Evolutionary conservation across 805 yeast genomes (phyloP).

Genomic region (Isabelozyma gotoi): DNA sequence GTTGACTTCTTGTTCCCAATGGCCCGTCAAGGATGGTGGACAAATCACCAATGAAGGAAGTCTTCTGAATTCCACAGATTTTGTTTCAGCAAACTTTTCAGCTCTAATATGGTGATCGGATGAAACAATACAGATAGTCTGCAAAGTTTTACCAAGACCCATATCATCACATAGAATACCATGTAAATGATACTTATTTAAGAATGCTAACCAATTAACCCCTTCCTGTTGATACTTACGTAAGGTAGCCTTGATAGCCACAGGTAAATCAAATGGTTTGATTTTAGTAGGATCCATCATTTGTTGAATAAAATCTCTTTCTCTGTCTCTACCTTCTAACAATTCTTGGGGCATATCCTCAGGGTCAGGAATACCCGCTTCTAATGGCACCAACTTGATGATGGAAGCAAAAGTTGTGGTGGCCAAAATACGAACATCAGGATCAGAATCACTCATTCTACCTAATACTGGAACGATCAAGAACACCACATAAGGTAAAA

Average conservation of each 20-base stretch:
- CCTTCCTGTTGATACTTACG: conserved; percentile 98
- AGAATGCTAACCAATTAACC: conserved; percentile 94
- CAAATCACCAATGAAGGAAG: conserved; percentile 87
- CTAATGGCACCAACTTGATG: conserved; percentile 92
- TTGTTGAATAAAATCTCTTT: conserved; percentile 90
- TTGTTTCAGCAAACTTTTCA: conserved; percentile 61
- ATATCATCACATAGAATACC: conserved; percentile 98
- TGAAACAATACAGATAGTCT: conserved; percentile 94
- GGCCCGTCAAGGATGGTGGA: conserved; percentile 98
- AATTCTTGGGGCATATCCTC: conserved; percentile 83
- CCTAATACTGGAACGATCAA: conserved; percentile 95
- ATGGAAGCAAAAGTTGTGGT: conserved; percentile 96
- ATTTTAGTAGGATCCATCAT: conserved; percentile 97
- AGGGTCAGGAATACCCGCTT: conserved; percentile 96
- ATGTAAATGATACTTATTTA: conserved; percentile 91
- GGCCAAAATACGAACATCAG: conserved; percentile 83
- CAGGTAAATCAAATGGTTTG: conserved; percentile 84
- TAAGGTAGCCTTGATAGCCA: conserved; percentile 86
- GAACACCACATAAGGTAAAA: conserved; percentile 92
- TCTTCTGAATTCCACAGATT: conserved; percentile 63
- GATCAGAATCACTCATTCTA: conserved; percentile 94
- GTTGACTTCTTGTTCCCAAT: conserved; percentile 94
- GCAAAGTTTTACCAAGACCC: conserved; percentile 98
- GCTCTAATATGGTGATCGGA: conserved; percentile 90
- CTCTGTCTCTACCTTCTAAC: conserved; percentile 85